Percentiles rank a stretch among this genome's conserved stretches.
Evolutionary conservation across 2,329 filamentous ascomycete genomes (phyloP).

Genomic region (Colletotrichum agaves): DNA sequence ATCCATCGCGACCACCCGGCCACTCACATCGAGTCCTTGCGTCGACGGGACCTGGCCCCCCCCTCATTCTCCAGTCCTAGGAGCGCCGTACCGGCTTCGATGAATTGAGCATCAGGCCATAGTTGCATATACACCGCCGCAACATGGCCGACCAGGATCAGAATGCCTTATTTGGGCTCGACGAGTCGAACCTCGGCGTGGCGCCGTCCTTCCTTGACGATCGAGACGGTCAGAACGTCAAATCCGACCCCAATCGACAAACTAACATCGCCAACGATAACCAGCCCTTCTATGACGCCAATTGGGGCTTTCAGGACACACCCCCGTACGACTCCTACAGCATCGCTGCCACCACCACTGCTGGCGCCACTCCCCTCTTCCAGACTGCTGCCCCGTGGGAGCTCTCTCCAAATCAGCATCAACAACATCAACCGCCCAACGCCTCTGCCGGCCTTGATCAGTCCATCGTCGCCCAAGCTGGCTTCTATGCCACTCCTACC

Average conservation of each 20-base stretch:
- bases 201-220: slow-evolving; percentile 48
- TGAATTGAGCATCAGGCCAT: slow-evolving; percentile 40
- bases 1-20: slow-evolving; percentile 26
- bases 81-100: slow-evolving; percentile 28
- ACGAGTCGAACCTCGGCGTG: slow-evolving; percentile 51
- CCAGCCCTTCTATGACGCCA: slow-evolving; percentile 48
- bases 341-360: slow-evolving; percentile 47
- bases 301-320: slow-evolving; percentile 61
- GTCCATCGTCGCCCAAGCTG: slow-evolving; percentile 49
- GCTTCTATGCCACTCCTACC: slow-evolving; percentile 47
- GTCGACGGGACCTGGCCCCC: slow-evolving; percentile 23
- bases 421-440: slow-evolving; percentile 41
- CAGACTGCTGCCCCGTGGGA: slow-evolving; percentile 48
- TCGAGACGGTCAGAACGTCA: slow-evolving; percentile 38
- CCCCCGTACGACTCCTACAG: slow-evolving; percentile 60
- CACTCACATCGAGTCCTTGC: slow-evolving; percentile 28
- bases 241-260: slow-evolving; percentile 34
- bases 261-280: slow-evolving; percentile 40
- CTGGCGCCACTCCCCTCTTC: slow-evolving; percentile 46
- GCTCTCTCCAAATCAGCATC: slow-evolving; percentile 48
- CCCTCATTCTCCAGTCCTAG: slow-evolving; percentile 1
- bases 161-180: slow-evolving; percentile 57
- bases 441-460: slow-evolving; percentile 48
- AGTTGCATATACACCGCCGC: slow-evolving; percentile 38
- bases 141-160: slow-evolving; percentile 54